These are phyloP conservation scores for Hymenoscyphus fraxineus DNA, from an alignment of 2,329 filamentous ascomycete genomes.

Conservation along the genomic window DNA sequence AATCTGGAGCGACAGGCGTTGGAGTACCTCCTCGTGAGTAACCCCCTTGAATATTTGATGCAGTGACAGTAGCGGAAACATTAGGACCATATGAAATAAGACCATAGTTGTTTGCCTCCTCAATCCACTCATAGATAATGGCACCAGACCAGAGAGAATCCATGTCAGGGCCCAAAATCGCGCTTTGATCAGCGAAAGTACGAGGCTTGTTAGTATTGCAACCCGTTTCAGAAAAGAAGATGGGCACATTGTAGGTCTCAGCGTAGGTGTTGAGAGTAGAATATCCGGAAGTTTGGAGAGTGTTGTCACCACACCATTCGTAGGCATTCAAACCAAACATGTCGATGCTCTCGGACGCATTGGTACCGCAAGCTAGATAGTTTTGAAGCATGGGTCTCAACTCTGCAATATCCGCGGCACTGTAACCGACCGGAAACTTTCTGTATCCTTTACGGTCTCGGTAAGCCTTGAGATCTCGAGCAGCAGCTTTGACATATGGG, in stretches of 20 bases:
- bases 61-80: conserved; percentile 49
- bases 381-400: conserved; percentile 59
- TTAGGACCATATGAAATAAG: conserved; percentile 69
- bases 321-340: conserved; percentile 87
- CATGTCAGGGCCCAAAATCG: conserved; percentile 76
- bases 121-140: conserved; percentile 87
- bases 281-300: conserved; percentile 66
- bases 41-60: conserved; percentile 58
- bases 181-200: conserved; percentile 66
- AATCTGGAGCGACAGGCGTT: conserved; percentile 70
- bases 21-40: conserved; percentile 70
- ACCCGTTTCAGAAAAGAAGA: conserved; percentile 87
- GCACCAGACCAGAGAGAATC: conserved; percentile 65
- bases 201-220: conserved; percentile 66
- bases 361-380: conserved; percentile 75
- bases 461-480: conserved; percentile 79
- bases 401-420: conserved; percentile 76
- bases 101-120: conserved; percentile 80
- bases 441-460: conserved; percentile 72
- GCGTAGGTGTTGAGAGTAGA: conserved; percentile 62
- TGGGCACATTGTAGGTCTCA: conserved; percentile 71
- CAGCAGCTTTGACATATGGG: conserved; percentile 78
- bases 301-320: conserved; percentile 63
- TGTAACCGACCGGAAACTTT: conserved; percentile 80
- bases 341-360: conserved; percentile 59